These are phyloP conservation scores for Ligustrum vulgare DNA, from an alignment of 257 asterid species.

Conservation along the genomic window DNA sequence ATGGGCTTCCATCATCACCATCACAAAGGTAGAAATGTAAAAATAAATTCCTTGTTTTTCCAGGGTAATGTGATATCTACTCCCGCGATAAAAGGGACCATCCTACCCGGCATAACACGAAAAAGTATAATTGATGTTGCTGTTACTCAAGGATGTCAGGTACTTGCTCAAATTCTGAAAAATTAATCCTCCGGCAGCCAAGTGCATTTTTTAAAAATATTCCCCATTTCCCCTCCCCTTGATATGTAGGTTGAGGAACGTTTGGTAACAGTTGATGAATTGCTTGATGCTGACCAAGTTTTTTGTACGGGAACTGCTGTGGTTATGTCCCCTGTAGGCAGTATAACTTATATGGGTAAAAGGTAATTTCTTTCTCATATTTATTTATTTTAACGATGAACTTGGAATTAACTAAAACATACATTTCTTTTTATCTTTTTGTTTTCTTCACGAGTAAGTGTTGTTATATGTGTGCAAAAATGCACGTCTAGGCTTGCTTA, in stretches of 20 bases:
- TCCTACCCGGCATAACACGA: constrained; percentile 53
- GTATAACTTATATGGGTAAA: constrained; percentile 71
- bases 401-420: neutral
- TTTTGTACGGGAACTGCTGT: constrained; percentile 98
- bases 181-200: too few species aligned
- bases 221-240: too few species aligned
- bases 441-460: too few species aligned
- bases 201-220: too few species aligned
- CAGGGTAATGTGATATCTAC: constrained; percentile 49
- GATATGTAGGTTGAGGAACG: constrained; percentile 79
- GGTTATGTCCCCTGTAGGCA: constrained; percentile 92
- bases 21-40: neutral
- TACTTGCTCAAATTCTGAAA: neutral
- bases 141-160: constrained; percentile 47
- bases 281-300: constrained; percentile 98
- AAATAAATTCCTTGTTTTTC: neutral
- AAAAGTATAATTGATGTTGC: constrained; percentile 57
- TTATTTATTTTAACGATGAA: neutral
- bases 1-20: too few species aligned
- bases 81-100: constrained; percentile 51
- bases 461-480: too few species aligned
- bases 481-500: too few species aligned
- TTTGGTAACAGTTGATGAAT: constrained; percentile 70
- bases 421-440: too few species aligned
- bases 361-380: constrained; percentile 39